Evolutionary conservation across 192 early-diverging fungal species (phyloP), one percentile per base, ranked within the genome.

Genomic region (Rhizophagus clarus): DNA sequence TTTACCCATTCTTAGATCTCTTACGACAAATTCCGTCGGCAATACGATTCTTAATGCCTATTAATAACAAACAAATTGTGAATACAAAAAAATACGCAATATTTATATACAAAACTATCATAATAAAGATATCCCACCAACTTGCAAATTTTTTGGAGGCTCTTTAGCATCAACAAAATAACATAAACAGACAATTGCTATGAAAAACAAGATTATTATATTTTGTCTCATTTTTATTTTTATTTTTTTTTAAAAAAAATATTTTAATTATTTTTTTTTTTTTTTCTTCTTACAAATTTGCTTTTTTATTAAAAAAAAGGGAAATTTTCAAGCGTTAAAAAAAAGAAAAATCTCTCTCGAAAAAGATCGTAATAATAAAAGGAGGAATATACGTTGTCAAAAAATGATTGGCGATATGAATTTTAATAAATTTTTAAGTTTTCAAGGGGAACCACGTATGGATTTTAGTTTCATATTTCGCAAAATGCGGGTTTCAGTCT

Each of bases 1-100:
- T 40, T 79, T 79, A 79, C 77, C 77, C 77, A 47, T 69, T 24
- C 47, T 68, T 56, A 1, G 77, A 60, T 31, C 29, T 69, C 49
- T 79, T 79, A 37, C 29, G 11, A 17, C 77, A 79, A 14, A 26
- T 14, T 14, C 77, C 77, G 32, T 79, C 77, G 7, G 77, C 45
- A 34, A 79, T 31, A 31, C 67, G 64, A 29, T 79, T 29, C 29
- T 79, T 79, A 61, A 79, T 70, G 24, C 77, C 77, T 79, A 47
- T 49, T 66, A 37, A 76, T 51, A 47, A 67, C 4, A 66, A 26
- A n/a, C 26, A 24, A 17, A 2, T 40, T 40, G 8, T 40, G 8
- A 40, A 7, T 0, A 40, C 6, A 40, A 5, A 63, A 61, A 62
- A 45, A 22, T 42, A 32, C 29, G 4, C 49, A 17, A 51, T 17